phyloP scores from a whole-genome alignment of 768 basidiomycete genomes.

The Agaricus sinodeliciosus region DNA sequence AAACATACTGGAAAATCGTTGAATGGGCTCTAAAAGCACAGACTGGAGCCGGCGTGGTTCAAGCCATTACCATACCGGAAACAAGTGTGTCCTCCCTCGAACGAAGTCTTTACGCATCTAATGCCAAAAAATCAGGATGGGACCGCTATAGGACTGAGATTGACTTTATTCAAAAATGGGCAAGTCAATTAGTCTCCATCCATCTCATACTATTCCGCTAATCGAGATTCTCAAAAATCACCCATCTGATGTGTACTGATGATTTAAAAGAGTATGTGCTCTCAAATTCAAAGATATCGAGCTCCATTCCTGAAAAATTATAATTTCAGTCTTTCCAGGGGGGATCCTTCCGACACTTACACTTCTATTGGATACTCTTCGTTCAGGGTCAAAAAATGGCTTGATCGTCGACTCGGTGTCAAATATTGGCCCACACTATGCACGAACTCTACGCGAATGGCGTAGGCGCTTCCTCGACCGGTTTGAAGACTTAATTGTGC shows the following conservation, averaged over 20 bases:
- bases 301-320: neutral
- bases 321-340: constrained; percentile 55
- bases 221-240: neutral
- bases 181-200: constrained; percentile 20
- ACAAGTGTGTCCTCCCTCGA: constrained; percentile 36
- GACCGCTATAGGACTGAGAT: constrained; percentile 49
- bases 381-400: constrained; percentile 41
- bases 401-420: constrained; percentile 59
- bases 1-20: constrained; percentile 55
- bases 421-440: constrained; percentile 74
- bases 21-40: constrained; percentile 61
- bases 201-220: constrained; percentile 6
- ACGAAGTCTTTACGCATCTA: neutral
- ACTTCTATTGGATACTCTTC: constrained; percentile 39
- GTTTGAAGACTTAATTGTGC: constrained; percentile 54
- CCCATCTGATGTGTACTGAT: neutral
- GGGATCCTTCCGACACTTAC: constrained; percentile 64
- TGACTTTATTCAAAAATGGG: constrained; percentile 80
- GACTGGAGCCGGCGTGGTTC: constrained; percentile 59
- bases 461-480: constrained; percentile 47
- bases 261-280: neutral
- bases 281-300: neutral
- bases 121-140: constrained; percentile 31
- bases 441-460: constrained; percentile 80
- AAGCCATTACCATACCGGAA: constrained; percentile 74